Evolutionary conservation across 345 rosid genomes (phyloP), one percentile per base, ranked within the genome.

Genomic region (Boechera retrofracta): DNA sequence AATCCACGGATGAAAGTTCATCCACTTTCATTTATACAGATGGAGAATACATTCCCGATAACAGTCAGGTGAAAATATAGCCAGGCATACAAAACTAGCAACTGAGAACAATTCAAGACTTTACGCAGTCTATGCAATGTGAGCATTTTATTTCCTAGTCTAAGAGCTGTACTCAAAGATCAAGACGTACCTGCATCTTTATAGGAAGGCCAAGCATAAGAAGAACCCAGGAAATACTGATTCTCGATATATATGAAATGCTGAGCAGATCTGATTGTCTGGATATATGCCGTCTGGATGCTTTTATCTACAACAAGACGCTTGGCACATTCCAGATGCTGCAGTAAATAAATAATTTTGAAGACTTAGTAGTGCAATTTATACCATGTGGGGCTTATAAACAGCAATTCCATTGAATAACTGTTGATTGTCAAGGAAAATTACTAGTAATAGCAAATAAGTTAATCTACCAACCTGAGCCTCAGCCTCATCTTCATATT

Each of bases 161-260:
- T 59, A 35, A 49, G 69, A 58, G 16, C n/a, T 65, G 62, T 49
- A 15, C 32, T 57, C 49, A 59, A 51, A 52, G 48, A 73, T 53
- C 52, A 67, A 73, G 24, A 68, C 4, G 53, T 65, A 95, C 99
- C 99, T 88, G 98, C 98, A 81, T 82, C 63, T 74, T 86, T 81
- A 70, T 95, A 91, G 1, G 87, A 82, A 55, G 92, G 98, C 99
- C 99, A 95, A 1, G 86, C 99, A 87, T 91, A 95, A 3, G 99
- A 95, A 60, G 99, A 95, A 78, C 99, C 99, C 35, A 95, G 81
- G 78, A 95, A 95, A 82, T 91, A 95, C 87, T 95, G 99, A 80
- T 95, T 95, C 86, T 95, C 99, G 33, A 95, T 93, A 67, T 95
- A 95, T 83, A 95, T 87, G 84, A 79, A 92, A 88, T 86, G 93